Percentiles rank a stretch among this genome's conserved stretches.
phyloP scores from a whole-genome alignment of 352 stramenopile genomes.

The Phytophthora pluvialis region DNA sequence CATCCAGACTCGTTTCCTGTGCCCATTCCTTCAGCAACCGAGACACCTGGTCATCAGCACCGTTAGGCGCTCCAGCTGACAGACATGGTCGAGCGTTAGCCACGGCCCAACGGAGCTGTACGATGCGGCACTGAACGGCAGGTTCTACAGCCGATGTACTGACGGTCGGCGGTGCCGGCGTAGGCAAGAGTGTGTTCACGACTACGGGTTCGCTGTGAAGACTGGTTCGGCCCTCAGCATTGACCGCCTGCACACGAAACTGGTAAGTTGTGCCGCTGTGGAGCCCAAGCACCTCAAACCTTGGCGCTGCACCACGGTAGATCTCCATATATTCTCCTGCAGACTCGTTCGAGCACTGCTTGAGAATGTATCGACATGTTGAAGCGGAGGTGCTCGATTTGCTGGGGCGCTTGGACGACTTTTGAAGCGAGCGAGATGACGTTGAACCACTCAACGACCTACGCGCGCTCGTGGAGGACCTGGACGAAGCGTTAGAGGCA shows the following conservation, averaged over 20 bases:
- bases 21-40: slow-evolving; percentile 87
- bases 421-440: slow-evolving; percentile 25
- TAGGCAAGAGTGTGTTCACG: slow-evolving; percentile 87
- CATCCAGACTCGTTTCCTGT: slow-evolving; percentile 78
- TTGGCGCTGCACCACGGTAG: slow-evolving; percentile 69
- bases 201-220: slow-evolving; percentile 76
- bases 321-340: slow-evolving; percentile 88
- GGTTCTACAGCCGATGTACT: slow-evolving; percentile 40
- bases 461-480: slow-evolving; percentile 20
- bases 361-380: slow-evolving; percentile 81
- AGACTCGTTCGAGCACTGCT: slow-evolving; percentile 85
- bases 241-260: slow-evolving; percentile 88
- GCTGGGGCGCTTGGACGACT: slow-evolving; percentile 24
- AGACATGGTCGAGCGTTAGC: slow-evolving; percentile 52
- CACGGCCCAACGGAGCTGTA: slow-evolving; percentile 65
- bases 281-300: slow-evolving; percentile 83
- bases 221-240: slow-evolving; percentile 73
- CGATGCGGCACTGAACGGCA: slow-evolving; percentile 22
- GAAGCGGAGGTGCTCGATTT: slow-evolving; percentile 16
- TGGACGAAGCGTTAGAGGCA: slow-evolving; percentile 18
- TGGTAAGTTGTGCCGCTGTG: slow-evolving; percentile 87
- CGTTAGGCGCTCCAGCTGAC: slow-evolving; percentile 54
- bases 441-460: slow-evolving; percentile 24
- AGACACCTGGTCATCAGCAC: slow-evolving; percentile 62
- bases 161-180: slow-evolving; percentile 51